phyloP scores from a whole-genome alignment of 2,329 filamentous ascomycete species.

The Diplodia mutila region DNA sequence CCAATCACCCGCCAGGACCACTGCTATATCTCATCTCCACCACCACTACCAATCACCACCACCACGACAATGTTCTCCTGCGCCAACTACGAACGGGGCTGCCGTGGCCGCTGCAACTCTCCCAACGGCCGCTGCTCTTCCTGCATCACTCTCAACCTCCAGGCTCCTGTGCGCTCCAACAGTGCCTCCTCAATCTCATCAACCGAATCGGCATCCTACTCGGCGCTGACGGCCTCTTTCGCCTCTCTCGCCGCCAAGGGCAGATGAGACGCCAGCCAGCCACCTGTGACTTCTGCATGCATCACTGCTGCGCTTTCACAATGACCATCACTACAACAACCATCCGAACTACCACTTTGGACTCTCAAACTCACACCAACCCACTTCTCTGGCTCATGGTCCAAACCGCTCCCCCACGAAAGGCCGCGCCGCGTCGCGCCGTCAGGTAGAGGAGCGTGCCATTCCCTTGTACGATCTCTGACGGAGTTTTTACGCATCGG shows the following conservation, averaged over 20 bases:
- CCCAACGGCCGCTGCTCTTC: slow-evolving; percentile 43
- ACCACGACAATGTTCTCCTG: slow-evolving; percentile 46
- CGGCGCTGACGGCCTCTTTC: slow-evolving; percentile 46
- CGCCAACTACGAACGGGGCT: slow-evolving; percentile 50
- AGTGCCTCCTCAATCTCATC: slow-evolving; percentile 33
- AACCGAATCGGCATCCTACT: slow-evolving; percentile 35
- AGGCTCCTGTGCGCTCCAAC: slow-evolving; percentile 36
- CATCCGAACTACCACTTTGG: not conserved
- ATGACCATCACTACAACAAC: not conserved
- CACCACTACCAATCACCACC: slow-evolving; percentile 1
- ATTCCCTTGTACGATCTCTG: slow-evolving; percentile 10
- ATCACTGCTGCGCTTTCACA: not conserved
- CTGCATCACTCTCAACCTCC: slow-evolving; percentile 47
- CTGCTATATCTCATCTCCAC: not conserved
- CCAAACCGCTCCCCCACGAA: not conserved
- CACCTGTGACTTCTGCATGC: not conserved
- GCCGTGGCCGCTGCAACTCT: slow-evolving; percentile 47
- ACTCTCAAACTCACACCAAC: slow-evolving; percentile 1
- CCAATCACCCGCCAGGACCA: slow-evolving; percentile 2
- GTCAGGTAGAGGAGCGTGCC: not conserved
- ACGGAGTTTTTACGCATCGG: slow-evolving; percentile 9
- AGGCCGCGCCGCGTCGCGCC: slow-evolving; percentile 1
- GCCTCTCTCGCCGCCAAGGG: slow-evolving; percentile 40
- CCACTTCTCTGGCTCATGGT: not conserved
- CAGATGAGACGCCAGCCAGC: slow-evolving; percentile 6